phyloP scores from a whole-genome alignment of 192 early-diverging fungal genomes.

The Gamsiella multidivaricata region DNA sequence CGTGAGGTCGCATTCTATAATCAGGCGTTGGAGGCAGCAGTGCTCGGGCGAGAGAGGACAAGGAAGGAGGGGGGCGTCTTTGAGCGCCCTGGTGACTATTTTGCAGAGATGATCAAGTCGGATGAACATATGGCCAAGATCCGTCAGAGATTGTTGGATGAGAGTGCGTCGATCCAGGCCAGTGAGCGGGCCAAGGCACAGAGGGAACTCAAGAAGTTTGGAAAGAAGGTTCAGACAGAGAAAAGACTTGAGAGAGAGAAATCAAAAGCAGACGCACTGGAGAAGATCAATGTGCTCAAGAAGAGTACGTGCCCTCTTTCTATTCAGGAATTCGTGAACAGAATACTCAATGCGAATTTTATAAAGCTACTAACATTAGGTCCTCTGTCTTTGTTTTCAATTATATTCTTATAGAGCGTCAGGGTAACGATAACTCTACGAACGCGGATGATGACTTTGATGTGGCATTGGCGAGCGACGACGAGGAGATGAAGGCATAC shows the following conservation, averaged over 20 bases:
- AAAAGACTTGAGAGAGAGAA: slow-evolving; percentile 90
- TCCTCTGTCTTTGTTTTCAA: neutral
- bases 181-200: slow-evolving; percentile 87
- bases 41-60: slow-evolving; percentile 70
- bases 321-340: too few relatives aligned
- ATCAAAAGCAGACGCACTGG: slow-evolving; percentile 85
- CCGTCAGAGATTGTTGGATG: slow-evolving; percentile 86
- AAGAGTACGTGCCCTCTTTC: slow-evolving; percentile 75
- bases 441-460: slow-evolving; percentile 75
- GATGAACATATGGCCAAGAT: slow-evolving; percentile 95
- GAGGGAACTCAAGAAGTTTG: slow-evolving; percentile 95
- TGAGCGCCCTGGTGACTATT: slow-evolving; percentile 92
- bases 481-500: slow-evolving; percentile 46
- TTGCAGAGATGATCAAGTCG: slow-evolving; percentile 98
- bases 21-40: slow-evolving; percentile 86
- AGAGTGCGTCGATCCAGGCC: slow-evolving; percentile 80
- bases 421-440: slow-evolving; percentile 59
- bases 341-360: too few relatives aligned
- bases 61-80: slow-evolving; percentile 77
- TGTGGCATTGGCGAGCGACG: slow-evolving; percentile 64
- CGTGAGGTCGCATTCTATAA: slow-evolving; percentile 95
- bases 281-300: slow-evolving; percentile 91
- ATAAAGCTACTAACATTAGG: too few relatives aligned
- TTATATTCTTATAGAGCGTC: slow-evolving; percentile 60
- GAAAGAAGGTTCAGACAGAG: slow-evolving; percentile 95